Percentiles rank a stretch among this genome's conserved stretches.
These are phyloP conservation scores for Starmerella kuoi DNA, from an alignment of 805 yeast genomes.

Conservation along the genomic window DNA sequence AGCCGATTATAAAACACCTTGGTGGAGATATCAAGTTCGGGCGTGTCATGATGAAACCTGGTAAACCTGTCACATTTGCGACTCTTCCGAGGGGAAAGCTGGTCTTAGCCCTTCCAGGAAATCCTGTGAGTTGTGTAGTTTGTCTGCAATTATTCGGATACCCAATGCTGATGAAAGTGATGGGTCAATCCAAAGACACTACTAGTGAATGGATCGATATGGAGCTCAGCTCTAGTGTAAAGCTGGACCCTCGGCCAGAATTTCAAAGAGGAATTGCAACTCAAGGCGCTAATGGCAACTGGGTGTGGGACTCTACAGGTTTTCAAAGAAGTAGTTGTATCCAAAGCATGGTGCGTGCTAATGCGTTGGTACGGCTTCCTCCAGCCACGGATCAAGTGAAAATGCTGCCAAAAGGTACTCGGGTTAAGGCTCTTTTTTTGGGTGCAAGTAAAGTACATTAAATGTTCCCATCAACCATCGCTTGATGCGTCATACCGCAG, in stretches of 20 bases:
- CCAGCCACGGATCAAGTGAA: slow-evolving; percentile 18
- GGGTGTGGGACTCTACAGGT: slow-evolving; percentile 37
- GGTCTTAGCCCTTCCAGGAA: slow-evolving; percentile 44
- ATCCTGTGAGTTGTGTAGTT: slow-evolving; percentile 44
- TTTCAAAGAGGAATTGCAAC: slow-evolving; percentile 36
- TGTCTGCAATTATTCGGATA: slow-evolving; percentile 37
- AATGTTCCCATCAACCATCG: neutral
- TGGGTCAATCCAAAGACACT: slow-evolving; percentile 27
- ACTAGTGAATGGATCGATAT: slow-evolving; percentile 31
- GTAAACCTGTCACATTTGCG: slow-evolving; percentile 48
- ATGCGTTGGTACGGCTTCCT: slow-evolving; percentile 37
- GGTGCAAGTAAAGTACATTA: neutral
- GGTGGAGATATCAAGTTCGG: slow-evolving; percentile 42
- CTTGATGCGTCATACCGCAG: slow-evolving; percentile 1
- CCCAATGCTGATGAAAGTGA: slow-evolving; percentile 34
- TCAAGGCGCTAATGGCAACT: slow-evolving; percentile 24
- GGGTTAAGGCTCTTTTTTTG: slow-evolving; percentile 21
- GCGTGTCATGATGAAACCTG: slow-evolving; percentile 48
- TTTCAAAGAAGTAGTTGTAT: slow-evolving; percentile 41
- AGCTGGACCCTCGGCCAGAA: slow-evolving; percentile 41
- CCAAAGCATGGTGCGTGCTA: slow-evolving; percentile 38
- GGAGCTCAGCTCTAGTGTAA: slow-evolving; percentile 26
- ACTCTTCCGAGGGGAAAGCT: slow-evolving; percentile 29
- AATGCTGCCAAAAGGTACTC: slow-evolving; percentile 13
- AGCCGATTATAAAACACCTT: slow-evolving; percentile 38